Base-by-base conservation (phyloP, 495 filamentous ascomycete species). In the Cercophora samala region DNA sequence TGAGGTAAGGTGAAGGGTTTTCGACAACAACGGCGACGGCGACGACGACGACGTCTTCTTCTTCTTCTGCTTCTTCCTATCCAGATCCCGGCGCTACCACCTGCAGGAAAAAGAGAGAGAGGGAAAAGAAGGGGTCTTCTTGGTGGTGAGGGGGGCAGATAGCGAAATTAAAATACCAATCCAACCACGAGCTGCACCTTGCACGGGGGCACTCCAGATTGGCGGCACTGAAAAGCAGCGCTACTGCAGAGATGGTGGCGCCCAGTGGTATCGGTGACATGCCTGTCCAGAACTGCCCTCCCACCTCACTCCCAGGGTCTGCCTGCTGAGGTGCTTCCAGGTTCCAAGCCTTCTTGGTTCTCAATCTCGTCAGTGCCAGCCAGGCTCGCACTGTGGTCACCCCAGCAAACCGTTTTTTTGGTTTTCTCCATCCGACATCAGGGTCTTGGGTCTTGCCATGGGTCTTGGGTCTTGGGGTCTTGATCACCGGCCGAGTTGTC, bases 121-220 rank as follows among this genome's bases (percentile, higher is more conserved):
- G 56, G 64, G 21, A 60, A 64, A 65, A 66, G 32, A 24, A 55
- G 55, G 60, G 56, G 55, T 61, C 62, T 58, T 55, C 60, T 69
- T 66, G 68, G 68, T 67, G 64, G 64, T 70, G 68, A 70, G 64
- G 68, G 67, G 67, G 67, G 62, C 25, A 53, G 42, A 9, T 58
- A 64, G 19, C 55, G 61, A 66, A 70, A 70, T 64, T 70, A 70
- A 70, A 70, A 58, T 69, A 69, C 65, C 52, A 64, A 62, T 64
- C 51, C 26, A 62, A 46, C 32, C 64, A 54, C 55, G 53, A 58
- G 62, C 64, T 19, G 64, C 59, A 26, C 37, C 26, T 29, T 29
- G 60, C 60, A 62, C 60, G 60, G 55, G 62, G 64, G 68, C 64
- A 64, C 64, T 64, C 62, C 64, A 67, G 64, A 70, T 64, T 70